A percentile compares a stretch with the other conserved stretches of the same genome.
Conservation (phyloP, 2,329 filamentous ascomycete species). For the Diaporthe amygdali region DNA sequence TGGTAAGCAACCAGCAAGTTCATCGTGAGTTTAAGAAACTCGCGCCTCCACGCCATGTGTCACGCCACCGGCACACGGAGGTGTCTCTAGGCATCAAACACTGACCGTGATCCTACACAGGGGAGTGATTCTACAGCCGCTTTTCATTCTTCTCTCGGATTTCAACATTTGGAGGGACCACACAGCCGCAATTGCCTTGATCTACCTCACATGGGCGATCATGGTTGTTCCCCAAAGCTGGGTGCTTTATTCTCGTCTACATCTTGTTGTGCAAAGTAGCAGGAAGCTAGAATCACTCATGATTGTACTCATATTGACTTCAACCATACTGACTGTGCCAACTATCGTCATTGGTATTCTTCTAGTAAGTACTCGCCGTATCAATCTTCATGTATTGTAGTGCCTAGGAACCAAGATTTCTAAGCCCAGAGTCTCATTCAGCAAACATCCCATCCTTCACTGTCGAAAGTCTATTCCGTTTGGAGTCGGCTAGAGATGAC, state of each 20-base stretch:
- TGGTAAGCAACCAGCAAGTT: not conserved
- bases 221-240: not conserved
- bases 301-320: not conserved
- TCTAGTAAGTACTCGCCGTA: not conserved
- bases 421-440: not conserved
- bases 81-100: not conserved
- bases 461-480: not conserved
- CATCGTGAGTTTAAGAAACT: not conserved
- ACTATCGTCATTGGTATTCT: not conserved
- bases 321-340: not conserved
- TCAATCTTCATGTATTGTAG: not conserved
- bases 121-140: not conserved
- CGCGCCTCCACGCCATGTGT: not conserved
- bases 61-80: not conserved
- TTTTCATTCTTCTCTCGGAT: not conserved
- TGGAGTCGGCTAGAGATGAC: not conserved
- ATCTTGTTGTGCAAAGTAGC: not conserved
- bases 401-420: not conserved
- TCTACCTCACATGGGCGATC: not conserved
- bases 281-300: not conserved
- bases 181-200: not conserved
- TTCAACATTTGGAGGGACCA: not conserved
- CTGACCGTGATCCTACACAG: not conserved
- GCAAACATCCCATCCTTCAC: not conserved
- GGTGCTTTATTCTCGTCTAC: not conserved